Evolutionary conservation across 345 rosid genomes (phyloP).

Genomic region (Erysimum cheiranthoides): DNA sequence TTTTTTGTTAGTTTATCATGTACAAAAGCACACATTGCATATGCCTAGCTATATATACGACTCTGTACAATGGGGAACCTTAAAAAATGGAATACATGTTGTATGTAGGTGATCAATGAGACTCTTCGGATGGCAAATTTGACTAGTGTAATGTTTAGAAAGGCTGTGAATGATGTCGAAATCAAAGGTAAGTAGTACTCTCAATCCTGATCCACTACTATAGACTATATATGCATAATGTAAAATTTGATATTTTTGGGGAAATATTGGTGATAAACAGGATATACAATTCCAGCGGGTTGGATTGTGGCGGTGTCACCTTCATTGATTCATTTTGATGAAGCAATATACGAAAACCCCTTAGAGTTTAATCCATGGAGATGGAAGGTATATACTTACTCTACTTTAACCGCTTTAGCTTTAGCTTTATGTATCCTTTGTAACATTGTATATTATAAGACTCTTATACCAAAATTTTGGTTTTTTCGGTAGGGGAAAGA

Average conservation of each 20-base stretch:
- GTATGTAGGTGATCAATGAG: too few species aligned
- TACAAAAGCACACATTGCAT: too few species aligned
- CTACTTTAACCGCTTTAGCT: too few species aligned
- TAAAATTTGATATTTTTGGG: background rate
- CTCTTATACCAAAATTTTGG: background rate
- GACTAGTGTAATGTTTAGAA: slow-evolving; percentile 43
- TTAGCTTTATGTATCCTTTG: too few species aligned
- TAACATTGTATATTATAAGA: background rate
- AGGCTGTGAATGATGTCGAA: slow-evolving; percentile 46
- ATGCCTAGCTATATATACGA: too few species aligned
- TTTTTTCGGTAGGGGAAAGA: slow-evolving; percentile 35
- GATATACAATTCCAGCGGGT: slow-evolving; percentile 54
- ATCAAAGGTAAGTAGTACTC: slow-evolving; percentile 42
- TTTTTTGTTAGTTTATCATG: too few species aligned
- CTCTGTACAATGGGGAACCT: background rate
- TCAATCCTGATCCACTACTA: background rate
- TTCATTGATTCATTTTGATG: slow-evolving; percentile 40
- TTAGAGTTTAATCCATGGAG: slow-evolving; percentile 58
- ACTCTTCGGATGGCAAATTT: slow-evolving; percentile 43
- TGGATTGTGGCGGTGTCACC: too few species aligned
- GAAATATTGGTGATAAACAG: slow-evolving; percentile 22
- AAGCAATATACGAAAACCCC: slow-evolving; percentile 44
- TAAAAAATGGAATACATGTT: slow-evolving; percentile 23
- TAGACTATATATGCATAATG: background rate
- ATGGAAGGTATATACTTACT: slow-evolving; percentile 46